Conservation (phyloP, 805 yeast genomes). For the Yamadazyma akitaensis region DNA sequence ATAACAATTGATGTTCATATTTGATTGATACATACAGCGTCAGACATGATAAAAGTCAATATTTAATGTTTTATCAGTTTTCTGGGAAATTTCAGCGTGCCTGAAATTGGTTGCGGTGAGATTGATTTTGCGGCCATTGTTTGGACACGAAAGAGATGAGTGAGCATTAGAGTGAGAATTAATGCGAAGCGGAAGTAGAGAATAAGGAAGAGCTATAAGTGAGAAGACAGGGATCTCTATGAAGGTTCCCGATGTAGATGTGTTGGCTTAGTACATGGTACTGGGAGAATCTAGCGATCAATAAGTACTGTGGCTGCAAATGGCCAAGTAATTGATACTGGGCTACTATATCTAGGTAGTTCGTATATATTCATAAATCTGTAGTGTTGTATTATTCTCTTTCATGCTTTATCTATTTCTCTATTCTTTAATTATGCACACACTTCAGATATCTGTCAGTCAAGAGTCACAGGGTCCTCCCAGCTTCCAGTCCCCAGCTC, state of each 20-base stretch:
- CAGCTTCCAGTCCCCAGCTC: conserved; percentile 31
- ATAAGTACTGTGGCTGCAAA: too few relatives aligned
- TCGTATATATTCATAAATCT: too few relatives aligned
- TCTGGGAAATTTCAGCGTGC: conserved; percentile 14
- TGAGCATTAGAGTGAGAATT: not conserved
- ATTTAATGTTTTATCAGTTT: not conserved
- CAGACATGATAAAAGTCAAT: conserved; percentile 9
- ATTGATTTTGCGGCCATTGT: not conserved
- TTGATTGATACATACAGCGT: conserved; percentile 10
- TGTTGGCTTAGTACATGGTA: too few relatives aligned
- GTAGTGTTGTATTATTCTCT: too few relatives aligned
- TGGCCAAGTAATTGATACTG: too few relatives aligned
- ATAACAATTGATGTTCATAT: not conserved
- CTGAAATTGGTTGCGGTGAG: conserved; percentile 4
- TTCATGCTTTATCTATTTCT: too few relatives aligned
- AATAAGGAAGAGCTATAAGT: too few relatives aligned
- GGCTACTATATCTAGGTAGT: too few relatives aligned
- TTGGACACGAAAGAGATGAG: not conserved
- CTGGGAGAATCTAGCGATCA: too few relatives aligned
- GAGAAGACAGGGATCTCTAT: too few relatives aligned
- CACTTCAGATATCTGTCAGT: conserved; percentile 13
- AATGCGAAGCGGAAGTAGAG: not conserved
- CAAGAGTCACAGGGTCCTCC: conserved; percentile 39
- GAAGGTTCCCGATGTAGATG: too few relatives aligned
- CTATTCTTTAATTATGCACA: too few relatives aligned